phyloP scores from a whole-genome alignment of 805 yeast genomes.

The Saturnispora diversa region DNA sequence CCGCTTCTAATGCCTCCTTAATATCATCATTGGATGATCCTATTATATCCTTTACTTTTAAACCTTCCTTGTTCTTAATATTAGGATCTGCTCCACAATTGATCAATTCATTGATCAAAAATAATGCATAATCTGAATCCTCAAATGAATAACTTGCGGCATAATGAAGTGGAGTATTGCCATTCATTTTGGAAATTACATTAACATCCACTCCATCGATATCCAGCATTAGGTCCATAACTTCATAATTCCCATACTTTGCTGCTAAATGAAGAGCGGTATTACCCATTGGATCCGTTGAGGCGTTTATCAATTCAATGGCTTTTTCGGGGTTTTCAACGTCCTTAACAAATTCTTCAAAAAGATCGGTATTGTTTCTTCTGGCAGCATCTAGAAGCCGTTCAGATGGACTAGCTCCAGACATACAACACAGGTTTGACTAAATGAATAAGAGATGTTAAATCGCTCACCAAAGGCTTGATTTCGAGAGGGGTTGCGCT shows the following conservation, averaged over 20 bases:
- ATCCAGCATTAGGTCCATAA: slow-evolving; percentile 72
- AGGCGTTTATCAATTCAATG: slow-evolving; percentile 50
- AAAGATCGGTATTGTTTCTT: slow-evolving; percentile 74
- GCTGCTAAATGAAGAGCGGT: slow-evolving; percentile 78
- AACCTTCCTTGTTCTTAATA: slow-evolving; percentile 49
- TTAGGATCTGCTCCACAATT: slow-evolving; percentile 89
- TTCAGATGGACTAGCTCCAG: slow-evolving; percentile 56
- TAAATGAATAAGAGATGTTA: background rate
- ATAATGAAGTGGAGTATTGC: slow-evolving; percentile 83
- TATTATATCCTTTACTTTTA: slow-evolving; percentile 64
- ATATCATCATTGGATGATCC: slow-evolving; percentile 49
- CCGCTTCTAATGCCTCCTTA: slow-evolving; percentile 61
- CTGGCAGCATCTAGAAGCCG: slow-evolving; percentile 83
- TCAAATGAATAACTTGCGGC: slow-evolving; percentile 70
- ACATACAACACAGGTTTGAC: background rate
- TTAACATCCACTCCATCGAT: slow-evolving; percentile 88
- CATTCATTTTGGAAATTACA: slow-evolving; percentile 60
- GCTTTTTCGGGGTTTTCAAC: slow-evolving; percentile 32
- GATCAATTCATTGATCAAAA: slow-evolving; percentile 67
- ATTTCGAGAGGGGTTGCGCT: too few species aligned
- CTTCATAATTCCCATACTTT: slow-evolving; percentile 75
- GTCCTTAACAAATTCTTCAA: slow-evolving; percentile 42
- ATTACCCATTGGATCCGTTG: slow-evolving; percentile 73
- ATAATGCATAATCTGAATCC: slow-evolving; percentile 81
- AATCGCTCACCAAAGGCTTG: too few species aligned